Percentiles rank a stretch among this genome's conserved stretches.
Conservation (phyloP, 129 eudicot species). For the Pseudognaphalium luteoalbum region DNA sequence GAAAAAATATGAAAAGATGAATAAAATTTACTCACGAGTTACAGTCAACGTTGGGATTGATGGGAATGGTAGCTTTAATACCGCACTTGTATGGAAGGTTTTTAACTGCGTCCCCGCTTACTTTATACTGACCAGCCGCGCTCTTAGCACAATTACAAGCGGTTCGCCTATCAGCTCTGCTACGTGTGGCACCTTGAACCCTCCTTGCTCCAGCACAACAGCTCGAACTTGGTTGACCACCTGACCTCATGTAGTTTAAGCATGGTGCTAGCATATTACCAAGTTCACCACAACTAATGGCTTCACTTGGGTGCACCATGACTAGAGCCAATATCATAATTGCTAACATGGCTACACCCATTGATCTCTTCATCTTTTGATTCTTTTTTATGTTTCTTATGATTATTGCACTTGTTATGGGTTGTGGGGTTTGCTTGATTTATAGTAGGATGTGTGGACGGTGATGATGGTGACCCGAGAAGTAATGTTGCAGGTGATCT, state of each 20-base stretch:
- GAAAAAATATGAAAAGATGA: background rate
- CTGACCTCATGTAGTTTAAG: slow-evolving; percentile 35
- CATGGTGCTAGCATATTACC: slow-evolving; percentile 42
- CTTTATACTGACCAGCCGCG: slow-evolving; percentile 33
- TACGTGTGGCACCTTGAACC: slow-evolving; percentile 20
- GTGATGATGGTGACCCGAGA: slow-evolving; percentile 24
- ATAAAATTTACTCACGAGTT: slow-evolving; percentile 24
- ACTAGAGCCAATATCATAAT: slow-evolving; percentile 26
- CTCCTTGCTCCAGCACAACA: slow-evolving; percentile 51
- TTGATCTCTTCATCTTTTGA: slow-evolving; percentile 41
- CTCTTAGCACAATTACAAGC: slow-evolving; percentile 54
- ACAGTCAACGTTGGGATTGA: slow-evolving; percentile 39
- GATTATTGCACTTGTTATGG: background rate
- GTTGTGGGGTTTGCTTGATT: slow-evolving; percentile 15
- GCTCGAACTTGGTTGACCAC: slow-evolving; percentile 24
- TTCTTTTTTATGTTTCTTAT: background rate
- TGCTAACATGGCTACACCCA: slow-evolving; percentile 39
- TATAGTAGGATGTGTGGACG: slow-evolving; percentile 31
- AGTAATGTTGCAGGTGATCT: slow-evolving; percentile 12
- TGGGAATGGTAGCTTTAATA: slow-evolving; percentile 24
- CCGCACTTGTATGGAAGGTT: slow-evolving; percentile 44
- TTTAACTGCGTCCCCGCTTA: slow-evolving; percentile 37
- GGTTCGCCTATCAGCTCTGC: slow-evolving; percentile 39
- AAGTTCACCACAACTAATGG: slow-evolving; percentile 42
- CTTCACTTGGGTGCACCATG: slow-evolving; percentile 38